phyloP scores from a whole-genome alignment of 2,329 filamentous ascomycete species.

The Phaeophleospora eucalypticola region DNA sequence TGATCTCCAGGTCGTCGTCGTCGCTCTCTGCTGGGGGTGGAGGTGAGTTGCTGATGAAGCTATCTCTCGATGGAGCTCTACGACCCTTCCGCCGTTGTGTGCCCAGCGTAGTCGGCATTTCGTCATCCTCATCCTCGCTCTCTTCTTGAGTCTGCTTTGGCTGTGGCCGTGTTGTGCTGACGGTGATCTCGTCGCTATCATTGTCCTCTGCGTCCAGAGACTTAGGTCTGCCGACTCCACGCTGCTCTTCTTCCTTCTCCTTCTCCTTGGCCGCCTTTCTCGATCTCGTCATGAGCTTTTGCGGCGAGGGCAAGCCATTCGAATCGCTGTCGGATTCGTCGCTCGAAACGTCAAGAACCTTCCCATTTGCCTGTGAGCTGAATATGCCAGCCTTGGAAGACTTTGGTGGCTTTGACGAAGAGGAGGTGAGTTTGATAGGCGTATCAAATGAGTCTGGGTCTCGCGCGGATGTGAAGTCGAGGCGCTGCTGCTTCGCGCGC shows the following conservation, averaged over 20 bases:
- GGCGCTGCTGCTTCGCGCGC: conserved; percentile 29
- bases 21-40: conserved; percentile 22
- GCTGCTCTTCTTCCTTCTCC: conserved; percentile 6
- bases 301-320: conserved; percentile 12
- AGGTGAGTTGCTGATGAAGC: conserved; percentile 25
- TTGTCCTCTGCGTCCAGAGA: conserved; percentile 8
- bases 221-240: conserved; percentile 3
- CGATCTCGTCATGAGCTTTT: conserved; percentile 3
- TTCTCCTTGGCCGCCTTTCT: conserved; percentile 4
- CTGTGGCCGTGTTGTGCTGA: background rate
- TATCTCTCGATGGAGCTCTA: conserved; percentile 15
- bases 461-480: conserved; percentile 28
- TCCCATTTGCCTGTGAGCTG: conserved; percentile 19
- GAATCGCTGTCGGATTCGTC: conserved; percentile 19
- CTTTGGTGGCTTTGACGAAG: conserved; percentile 12
- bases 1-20: conserved; percentile 30
- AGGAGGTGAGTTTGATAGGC: conserved; percentile 21
- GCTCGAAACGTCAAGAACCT: conserved; percentile 19
- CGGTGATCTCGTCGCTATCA: conserved; percentile 11
- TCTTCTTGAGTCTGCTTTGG: conserved; percentile 8
- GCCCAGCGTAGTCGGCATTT: conserved; percentile 29
- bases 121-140: conserved; percentile 27
- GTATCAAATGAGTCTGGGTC: conserved; percentile 22
- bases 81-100: conserved; percentile 22
- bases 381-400: conserved; percentile 28